Evolutionary conservation across 2,329 filamentous ascomycete genomes (phyloP).

Genomic region (Daldinia sp.): DNA sequence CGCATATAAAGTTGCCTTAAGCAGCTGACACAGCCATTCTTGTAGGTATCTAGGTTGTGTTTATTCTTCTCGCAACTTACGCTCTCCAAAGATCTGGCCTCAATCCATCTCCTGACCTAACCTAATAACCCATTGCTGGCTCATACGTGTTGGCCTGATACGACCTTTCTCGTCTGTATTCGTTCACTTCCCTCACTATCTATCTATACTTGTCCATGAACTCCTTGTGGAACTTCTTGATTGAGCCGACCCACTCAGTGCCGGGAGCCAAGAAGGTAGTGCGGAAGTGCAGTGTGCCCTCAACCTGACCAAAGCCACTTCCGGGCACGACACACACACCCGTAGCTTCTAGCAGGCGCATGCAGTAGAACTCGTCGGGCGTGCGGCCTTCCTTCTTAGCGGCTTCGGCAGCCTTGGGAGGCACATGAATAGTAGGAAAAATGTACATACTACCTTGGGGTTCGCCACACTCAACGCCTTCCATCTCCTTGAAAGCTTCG

Average conservation of each 20-base stretch:
- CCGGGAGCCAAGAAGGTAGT: constrained; percentile 97
- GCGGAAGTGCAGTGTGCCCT: constrained; percentile 90
- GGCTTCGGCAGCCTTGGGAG: constrained; percentile 79
- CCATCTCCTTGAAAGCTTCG: constrained; percentile 92
- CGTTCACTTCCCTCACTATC: neutral
- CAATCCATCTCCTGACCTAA: neutral
- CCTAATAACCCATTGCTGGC: neutral
- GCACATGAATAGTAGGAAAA: constrained; percentile 91
- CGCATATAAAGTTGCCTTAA: neutral
- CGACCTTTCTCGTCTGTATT: neutral
- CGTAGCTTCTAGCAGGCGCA: constrained; percentile 90
- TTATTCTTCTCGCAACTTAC: neutral
- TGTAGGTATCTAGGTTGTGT: constrained; percentile 1
- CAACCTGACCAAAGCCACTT: constrained; percentile 92
- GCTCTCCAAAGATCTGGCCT: neutral
- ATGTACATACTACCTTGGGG: constrained; percentile 99
- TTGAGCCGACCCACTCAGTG: constrained; percentile 90
- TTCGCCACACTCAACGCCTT: constrained; percentile 89
- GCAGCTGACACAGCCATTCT: neutral
- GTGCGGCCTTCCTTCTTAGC: constrained; percentile 79
- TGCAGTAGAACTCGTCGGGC: constrained; percentile 94
- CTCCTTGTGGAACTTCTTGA: constrained; percentile 89
- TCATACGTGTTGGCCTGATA: no score
- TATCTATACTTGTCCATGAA: constrained; percentile 83
- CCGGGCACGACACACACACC: constrained; percentile 95